phyloP scores from a whole-genome alignment of 2,329 filamentous ascomycete species.

The Fusarium solani-melongenae region DNA sequence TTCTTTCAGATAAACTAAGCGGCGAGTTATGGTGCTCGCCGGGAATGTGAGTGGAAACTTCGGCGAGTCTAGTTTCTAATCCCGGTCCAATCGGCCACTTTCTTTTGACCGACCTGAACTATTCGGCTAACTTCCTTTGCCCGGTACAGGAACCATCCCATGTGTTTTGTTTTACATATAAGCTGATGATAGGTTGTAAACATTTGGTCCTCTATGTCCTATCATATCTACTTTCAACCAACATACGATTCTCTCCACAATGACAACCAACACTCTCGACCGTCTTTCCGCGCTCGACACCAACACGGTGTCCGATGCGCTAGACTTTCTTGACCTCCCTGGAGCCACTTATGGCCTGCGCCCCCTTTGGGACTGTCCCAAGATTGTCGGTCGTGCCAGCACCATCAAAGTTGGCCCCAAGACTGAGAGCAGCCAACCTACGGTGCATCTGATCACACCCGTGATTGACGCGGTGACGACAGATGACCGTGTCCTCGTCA shows the following conservation, averaged over 20 bases:
- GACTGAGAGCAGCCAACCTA: background rate
- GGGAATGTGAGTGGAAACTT: background rate
- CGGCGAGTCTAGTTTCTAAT: background rate
- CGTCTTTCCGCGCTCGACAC: conserved; percentile 29
- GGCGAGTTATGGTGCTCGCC: background rate
- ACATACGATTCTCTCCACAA: background rate
- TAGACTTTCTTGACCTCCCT: conserved; percentile 29
- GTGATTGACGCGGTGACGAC: background rate
- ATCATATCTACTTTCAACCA: background rate
- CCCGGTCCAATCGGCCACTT: background rate
- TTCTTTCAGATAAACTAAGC: background rate
- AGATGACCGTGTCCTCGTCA: background rate
- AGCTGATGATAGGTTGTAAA: background rate
- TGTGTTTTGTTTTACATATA: background rate
- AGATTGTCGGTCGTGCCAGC: conserved; percentile 32
- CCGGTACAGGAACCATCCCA: background rate
- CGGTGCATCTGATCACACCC: background rate
- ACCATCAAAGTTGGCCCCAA: conserved; percentile 22
- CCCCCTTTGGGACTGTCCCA: conserved; percentile 34
- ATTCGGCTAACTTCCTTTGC: background rate
- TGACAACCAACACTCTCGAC: background rate
- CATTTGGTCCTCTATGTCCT: background rate
- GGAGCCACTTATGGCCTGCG: conserved; percentile 31
- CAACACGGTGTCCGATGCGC: conserved; percentile 34
- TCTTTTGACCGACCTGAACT: background rate